A percentile compares a stretch with the other conserved stretches of the same genome.
Evolutionary conservation across 2,329 filamentous ascomycete species (phyloP).

Genomic region (Phialemonium atrogriseum): DNA sequence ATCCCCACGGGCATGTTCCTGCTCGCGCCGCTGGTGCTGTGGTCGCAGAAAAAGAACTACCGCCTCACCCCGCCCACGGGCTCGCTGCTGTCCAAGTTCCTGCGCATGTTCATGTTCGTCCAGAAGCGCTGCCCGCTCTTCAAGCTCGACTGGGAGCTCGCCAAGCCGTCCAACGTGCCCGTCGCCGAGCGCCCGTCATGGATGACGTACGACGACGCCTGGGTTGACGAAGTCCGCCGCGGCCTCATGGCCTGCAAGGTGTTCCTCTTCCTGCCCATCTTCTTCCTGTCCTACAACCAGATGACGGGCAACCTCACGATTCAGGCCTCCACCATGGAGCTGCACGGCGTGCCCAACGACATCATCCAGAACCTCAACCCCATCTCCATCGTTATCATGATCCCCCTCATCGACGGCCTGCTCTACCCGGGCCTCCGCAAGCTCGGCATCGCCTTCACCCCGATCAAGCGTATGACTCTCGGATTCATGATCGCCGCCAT

Average conservation of each 20-base stretch:
- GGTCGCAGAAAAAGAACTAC: conserved; percentile 50
- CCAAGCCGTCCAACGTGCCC: conserved; percentile 58
- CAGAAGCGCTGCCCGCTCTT: conserved; percentile 57
- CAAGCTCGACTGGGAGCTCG: conserved; percentile 57
- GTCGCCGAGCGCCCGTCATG: conserved; percentile 50
- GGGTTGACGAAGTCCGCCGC: conserved; percentile 71
- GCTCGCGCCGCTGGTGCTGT: conserved; percentile 51
- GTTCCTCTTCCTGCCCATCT: conserved; percentile 62
- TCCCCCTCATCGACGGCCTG: conserved; percentile 60
- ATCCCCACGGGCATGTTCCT: conserved; percentile 58
- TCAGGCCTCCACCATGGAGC: conserved; percentile 58
- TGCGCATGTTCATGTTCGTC: conserved; percentile 50
- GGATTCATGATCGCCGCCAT: conserved; percentile 60
- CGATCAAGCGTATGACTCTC: conserved; percentile 65
- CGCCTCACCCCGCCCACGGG: conserved; percentile 49
- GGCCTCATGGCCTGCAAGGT: conserved; percentile 63
- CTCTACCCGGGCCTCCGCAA: conserved; percentile 62
- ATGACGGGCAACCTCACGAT: conserved; percentile 53
- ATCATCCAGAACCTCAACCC: conserved; percentile 69
- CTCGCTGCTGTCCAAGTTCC: conserved; percentile 58
- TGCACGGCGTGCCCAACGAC: conserved; percentile 69
- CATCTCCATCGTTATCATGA: conserved; percentile 66
- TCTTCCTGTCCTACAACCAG: conserved; percentile 52
- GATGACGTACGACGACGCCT: conserved; percentile 79
- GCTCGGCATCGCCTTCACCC: conserved; percentile 57